Evolutionary conservation across 2,329 filamentous ascomycete species (phyloP).

Genomic region (Blastomyces gilchristii): DNA sequence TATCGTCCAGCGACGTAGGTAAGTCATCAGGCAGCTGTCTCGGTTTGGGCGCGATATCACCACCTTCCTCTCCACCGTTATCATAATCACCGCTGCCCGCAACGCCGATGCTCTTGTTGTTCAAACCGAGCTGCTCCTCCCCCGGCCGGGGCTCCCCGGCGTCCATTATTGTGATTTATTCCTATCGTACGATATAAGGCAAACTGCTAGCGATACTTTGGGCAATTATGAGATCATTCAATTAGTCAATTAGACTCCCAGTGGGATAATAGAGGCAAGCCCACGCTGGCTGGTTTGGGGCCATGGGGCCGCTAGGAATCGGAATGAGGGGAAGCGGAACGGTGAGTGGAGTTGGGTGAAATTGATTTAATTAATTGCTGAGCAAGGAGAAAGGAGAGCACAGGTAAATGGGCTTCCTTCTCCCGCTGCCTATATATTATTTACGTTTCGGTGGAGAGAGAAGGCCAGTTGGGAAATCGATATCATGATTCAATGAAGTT

Average conservation of each 20-base stretch:
- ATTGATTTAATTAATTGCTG: slow-evolving; percentile 1
- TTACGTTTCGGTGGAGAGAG: not conserved
- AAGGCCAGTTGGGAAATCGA: not conserved
- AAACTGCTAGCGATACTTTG: not conserved
- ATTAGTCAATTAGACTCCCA: not conserved
- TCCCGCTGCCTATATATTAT: not conserved
- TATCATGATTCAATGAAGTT: not conserved
- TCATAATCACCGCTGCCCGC: slow-evolving; percentile 5
- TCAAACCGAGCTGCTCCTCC: slow-evolving; percentile 16
- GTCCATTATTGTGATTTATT: slow-evolving; percentile 25
- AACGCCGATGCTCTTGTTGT: slow-evolving; percentile 1
- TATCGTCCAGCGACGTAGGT: slow-evolving; percentile 83
- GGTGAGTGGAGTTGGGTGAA: not conserved
- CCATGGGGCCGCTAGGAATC: not conserved
- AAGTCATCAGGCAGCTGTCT: slow-evolving; percentile 66
- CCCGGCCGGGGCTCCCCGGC: slow-evolving; percentile 24
- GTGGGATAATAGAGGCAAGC: not conserved
- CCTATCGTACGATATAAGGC: not conserved
- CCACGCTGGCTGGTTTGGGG: not conserved
- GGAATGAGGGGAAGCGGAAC: not conserved
- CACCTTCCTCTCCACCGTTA: not conserved
- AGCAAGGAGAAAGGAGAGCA: not conserved
- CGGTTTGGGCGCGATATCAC: slow-evolving; percentile 15
- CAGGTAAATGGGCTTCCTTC: not conserved
- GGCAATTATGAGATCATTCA: not conserved